Evolutionary conservation across 768 basidiomycete genomes (phyloP).

Genomic region (Lactarius tabidus): DNA sequence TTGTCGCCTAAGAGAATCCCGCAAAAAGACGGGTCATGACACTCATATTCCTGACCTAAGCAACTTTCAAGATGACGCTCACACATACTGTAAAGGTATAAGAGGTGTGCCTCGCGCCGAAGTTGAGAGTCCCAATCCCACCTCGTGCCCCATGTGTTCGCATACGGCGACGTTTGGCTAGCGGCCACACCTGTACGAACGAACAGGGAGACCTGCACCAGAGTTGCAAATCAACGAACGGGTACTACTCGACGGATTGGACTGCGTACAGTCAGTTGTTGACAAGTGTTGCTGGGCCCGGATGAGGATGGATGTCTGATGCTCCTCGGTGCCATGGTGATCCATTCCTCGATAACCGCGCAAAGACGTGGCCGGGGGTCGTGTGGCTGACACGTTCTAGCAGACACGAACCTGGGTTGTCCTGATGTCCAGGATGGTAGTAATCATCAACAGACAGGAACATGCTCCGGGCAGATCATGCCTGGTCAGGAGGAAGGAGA

Average conservation of each 20-base stretch:
- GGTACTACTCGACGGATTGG: neutral
- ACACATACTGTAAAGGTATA: no score
- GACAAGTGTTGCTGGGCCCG: constrained; percentile 12
- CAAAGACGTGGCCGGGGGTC: neutral
- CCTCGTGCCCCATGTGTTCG: neutral
- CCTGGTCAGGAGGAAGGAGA: constrained; percentile 16
- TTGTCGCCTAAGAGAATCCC: no score
- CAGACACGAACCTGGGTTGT: neutral
- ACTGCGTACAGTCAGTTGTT: constrained; percentile 11
- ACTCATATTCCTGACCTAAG: no score
- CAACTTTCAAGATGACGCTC: no score
- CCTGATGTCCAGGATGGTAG: neutral
- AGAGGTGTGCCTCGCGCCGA: constrained; percentile 11
- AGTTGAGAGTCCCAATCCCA: neutral
- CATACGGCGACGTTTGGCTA: no score
- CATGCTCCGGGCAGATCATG: constrained; percentile 7
- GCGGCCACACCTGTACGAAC: constrained; percentile 14
- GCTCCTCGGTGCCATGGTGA: neutral
- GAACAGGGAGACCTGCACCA: constrained; percentile 4
- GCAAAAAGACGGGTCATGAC: no score
- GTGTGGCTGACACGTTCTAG: neutral
- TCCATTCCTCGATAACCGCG: neutral
- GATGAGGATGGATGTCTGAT: constrained; percentile 5
- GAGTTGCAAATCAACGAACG: no score
- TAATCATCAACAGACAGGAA: neutral